A percentile compares a stretch with the other conserved stretches of the same genome.
phyloP scores from a whole-genome alignment of 495 filamentous ascomycete genomes.

The Lophium mytilinum region DNA sequence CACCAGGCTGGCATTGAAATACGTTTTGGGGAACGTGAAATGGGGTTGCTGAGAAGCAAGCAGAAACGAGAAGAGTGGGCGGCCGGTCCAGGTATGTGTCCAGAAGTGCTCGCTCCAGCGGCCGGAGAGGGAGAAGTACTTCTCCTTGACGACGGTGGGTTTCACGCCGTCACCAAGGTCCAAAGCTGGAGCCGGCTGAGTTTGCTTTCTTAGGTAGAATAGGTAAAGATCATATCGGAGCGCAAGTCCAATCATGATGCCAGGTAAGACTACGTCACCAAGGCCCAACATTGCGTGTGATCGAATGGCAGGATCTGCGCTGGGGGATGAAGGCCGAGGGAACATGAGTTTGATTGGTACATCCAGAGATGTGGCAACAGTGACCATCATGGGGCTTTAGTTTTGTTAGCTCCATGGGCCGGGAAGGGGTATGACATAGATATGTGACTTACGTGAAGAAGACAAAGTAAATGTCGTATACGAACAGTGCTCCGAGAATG shows the following conservation, averaged over 20 bases:
- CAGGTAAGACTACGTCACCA: constrained; percentile 90
- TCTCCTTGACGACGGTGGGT: constrained; percentile 38
- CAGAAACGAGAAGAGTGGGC: constrained; percentile 9
- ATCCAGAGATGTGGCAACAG: constrained; percentile 83
- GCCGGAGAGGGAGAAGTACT: constrained; percentile 53
- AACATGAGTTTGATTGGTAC: constrained; percentile 92
- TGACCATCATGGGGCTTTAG: constrained; percentile 75
- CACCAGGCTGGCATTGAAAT: constrained; percentile 70
- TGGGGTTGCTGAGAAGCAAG: constrained; percentile 30
- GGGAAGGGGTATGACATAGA: neutral
- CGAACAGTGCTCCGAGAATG: constrained; percentile 70
- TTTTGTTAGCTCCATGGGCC: neutral
- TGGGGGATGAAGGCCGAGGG: constrained; percentile 49
- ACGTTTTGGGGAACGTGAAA: constrained; percentile 66
- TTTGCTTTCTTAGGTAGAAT: constrained; percentile 60
- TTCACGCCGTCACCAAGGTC: neutral
- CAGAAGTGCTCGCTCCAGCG: constrained; percentile 84
- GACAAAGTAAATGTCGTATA: constrained; percentile 95
- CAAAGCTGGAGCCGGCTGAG: constrained; percentile 2
- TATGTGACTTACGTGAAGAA: constrained; percentile 68
- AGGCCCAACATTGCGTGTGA: constrained; percentile 79
- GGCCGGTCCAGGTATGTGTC: constrained; percentile 38
- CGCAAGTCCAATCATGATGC: constrained; percentile 80
- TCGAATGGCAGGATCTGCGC: constrained; percentile 32
- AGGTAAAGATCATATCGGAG: constrained; percentile 85